A percentile compares a stretch with the other conserved stretches of the same genome.
Evolutionary conservation across 1,284 basidiomycete species (phyloP).

Genomic region (Ceratorhiza oryzae-sativae): DNA sequence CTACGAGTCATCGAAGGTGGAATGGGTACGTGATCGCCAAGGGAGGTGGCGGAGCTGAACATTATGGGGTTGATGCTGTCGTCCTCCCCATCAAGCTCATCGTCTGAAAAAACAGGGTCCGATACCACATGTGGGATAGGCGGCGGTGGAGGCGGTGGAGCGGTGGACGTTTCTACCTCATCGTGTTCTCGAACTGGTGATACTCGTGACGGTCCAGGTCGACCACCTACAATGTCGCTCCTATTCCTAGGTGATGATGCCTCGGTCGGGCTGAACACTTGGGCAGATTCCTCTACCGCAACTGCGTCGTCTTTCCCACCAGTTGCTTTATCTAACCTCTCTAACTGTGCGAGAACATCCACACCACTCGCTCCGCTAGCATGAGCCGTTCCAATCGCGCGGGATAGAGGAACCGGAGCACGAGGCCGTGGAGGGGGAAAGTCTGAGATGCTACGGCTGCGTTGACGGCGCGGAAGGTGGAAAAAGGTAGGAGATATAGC

Average conservation of each 20-base stretch:
- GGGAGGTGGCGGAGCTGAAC: slow-evolving; percentile 35
- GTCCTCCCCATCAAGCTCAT: slow-evolving; percentile 31
- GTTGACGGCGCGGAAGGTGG: slow-evolving; percentile 56
- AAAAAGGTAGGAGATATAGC: slow-evolving; percentile 50
- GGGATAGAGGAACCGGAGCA: slow-evolving; percentile 76
- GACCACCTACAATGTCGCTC: slow-evolving; percentile 6
- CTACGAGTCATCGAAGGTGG: slow-evolving; percentile 29
- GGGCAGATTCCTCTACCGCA: slow-evolving; percentile 59
- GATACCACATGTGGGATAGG: slow-evolving; percentile 21
- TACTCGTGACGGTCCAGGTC: slow-evolving; percentile 25
- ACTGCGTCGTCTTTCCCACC: slow-evolving; percentile 69
- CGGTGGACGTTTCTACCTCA: slow-evolving; percentile 8
- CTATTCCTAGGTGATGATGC: not conserved
- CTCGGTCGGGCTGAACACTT: slow-evolving; percentile 50
- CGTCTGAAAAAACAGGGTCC: slow-evolving; percentile 19
- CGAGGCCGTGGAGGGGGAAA: slow-evolving; percentile 73
- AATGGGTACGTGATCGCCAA: slow-evolving; percentile 15
- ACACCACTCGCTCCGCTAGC: slow-evolving; percentile 80
- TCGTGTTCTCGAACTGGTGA: slow-evolving; percentile 34
- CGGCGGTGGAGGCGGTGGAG: slow-evolving; percentile 35
- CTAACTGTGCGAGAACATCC: slow-evolving; percentile 79
- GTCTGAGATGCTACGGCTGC: slow-evolving; percentile 51
- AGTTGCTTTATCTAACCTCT: slow-evolving; percentile 78
- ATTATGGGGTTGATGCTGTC: slow-evolving; percentile 16
- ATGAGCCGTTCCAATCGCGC: slow-evolving; percentile 65